Conservation (phyloP, 495 filamentous ascomycete species). For the Cairneyella variabilis region DNA sequence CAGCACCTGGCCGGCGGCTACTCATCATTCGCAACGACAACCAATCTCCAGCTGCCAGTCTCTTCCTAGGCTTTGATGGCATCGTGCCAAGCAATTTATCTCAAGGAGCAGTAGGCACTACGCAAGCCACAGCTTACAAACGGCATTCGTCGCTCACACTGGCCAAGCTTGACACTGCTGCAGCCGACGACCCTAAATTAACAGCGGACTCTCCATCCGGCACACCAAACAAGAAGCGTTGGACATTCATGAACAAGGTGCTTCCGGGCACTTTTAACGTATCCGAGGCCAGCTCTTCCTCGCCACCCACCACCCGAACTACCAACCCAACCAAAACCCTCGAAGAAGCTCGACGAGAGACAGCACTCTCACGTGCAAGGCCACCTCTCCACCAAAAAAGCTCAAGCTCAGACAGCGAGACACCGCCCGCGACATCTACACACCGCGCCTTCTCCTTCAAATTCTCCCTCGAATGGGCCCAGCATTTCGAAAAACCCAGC, state of each 20-base stretch:
- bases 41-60: constrained; percentile 30
- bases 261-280: constrained; percentile 45
- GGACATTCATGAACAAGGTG: constrained; percentile 68
- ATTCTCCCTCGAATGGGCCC: constrained; percentile 69
- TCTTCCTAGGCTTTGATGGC: constrained; percentile 65
- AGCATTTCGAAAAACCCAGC: constrained; percentile 40
- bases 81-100: constrained; percentile 37
- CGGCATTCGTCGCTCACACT: constrained; percentile 31
- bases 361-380: constrained; percentile 26
- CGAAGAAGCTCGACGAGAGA: constrained; percentile 24
- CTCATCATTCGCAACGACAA: constrained; percentile 86
- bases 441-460: constrained; percentile 67
- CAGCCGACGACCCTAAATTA: constrained; percentile 11
- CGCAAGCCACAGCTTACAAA: constrained; percentile 36
- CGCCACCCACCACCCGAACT: constrained; percentile 40
- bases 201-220: constrained; percentile 9
- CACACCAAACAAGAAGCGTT: constrained; percentile 53
- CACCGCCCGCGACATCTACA: constrained; percentile 28
- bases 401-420: constrained; percentile 23
- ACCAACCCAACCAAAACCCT: constrained; percentile 24
- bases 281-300: constrained; percentile 25
- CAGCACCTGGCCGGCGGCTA: constrained; percentile 85
- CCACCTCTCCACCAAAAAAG: constrained; percentile 25
- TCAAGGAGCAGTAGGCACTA: constrained; percentile 20
- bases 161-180: constrained; percentile 8